Evolutionary conservation across 495 filamentous ascomycete species (phyloP), one percentile per base, ranked within the genome.

Genomic region (Aspergillus conjunctus): DNA sequence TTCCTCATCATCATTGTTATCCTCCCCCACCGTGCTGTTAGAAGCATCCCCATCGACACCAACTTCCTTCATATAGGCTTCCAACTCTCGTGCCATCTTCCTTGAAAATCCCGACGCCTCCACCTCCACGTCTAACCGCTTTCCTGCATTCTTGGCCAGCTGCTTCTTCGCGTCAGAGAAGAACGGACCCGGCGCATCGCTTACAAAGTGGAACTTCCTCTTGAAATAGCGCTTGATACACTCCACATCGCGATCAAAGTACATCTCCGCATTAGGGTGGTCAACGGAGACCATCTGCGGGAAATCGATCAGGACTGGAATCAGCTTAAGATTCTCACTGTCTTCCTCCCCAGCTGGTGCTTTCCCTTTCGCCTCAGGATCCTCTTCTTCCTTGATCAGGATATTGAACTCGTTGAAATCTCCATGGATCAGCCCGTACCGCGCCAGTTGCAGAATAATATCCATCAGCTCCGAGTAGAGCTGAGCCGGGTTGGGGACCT

Each of bases 361-460:
- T 39, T 78, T 77, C 10, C 72, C 74, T 49, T 77, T 73, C 2
- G 61, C 73, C 18, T 77, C 75, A 1, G 77, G 68, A 20, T 77
- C 66, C 34, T 74, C 72, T 33, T 85, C 81, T 66, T 96, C 92
- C 63, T 92, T 87, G 73, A 98, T 87, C 18, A 99, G 80, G 59
- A 99, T 91, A 69, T 99, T 99, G 80, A 99, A 99, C 77, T 98
- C 95, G 77, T 99, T 99, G 78, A 96, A 98, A 71, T 99, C 94
- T 64, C 94, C 95, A 72, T 99, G 94, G 55, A 99, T 98, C 57
- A 99, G 77, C 8, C 94, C 95, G 66, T 89, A 87, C 31, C 83
- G 81, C n/a, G 94, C 94, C 22, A 99, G 82, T 51, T 85, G 80
- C 45, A 99, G 71, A 60, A 97, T 91, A 61, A 97, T 85, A 54